phyloP scores from a whole-genome alignment of 2,329 filamentous ascomycete genomes.

The Ascochyta lentis region DNA sequence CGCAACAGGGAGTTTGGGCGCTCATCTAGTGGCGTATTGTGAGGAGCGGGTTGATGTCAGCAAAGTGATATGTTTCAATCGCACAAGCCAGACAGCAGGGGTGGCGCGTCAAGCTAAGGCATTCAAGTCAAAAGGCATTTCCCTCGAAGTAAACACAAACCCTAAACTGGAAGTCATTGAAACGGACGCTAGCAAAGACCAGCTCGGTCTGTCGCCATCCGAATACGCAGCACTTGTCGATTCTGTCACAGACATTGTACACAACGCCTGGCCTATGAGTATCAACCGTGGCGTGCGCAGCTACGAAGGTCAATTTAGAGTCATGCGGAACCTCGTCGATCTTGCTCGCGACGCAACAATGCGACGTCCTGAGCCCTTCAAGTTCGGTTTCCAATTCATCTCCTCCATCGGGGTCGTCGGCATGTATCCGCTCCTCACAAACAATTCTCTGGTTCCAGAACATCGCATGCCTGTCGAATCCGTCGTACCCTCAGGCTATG shows the following conservation, averaged over 20 bases:
- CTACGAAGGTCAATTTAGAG: constrained; percentile 59
- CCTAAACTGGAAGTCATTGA: too few species aligned
- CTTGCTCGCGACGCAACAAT: constrained; percentile 48
- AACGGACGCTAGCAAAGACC: too few species aligned
- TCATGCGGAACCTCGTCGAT: constrained; percentile 59
- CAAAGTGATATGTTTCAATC: constrained; percentile 57
- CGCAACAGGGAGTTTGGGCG: constrained; percentile 49
- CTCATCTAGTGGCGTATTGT: constrained; percentile 43
- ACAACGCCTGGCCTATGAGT: constrained; percentile 64
- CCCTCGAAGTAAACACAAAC: too few species aligned
- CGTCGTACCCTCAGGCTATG: constrained; percentile 57
- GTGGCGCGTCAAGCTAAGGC: constrained; percentile 46
- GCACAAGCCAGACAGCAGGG: constrained; percentile 33
- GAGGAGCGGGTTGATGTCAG: constrained; percentile 36
- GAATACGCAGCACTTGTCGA: constrained; percentile 47
- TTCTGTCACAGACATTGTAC: constrained; percentile 58
- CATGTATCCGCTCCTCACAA: constrained; percentile 25
- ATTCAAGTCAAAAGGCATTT: constrained; percentile 23
- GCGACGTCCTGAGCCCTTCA: constrained; percentile 10
- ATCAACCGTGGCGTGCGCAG: constrained; percentile 58
- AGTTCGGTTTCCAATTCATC: constrained; percentile 49
- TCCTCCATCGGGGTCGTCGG: constrained; percentile 54
- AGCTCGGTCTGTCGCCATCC: too few species aligned
- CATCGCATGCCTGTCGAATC: constrained; percentile 46
- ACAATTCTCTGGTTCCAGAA: constrained; percentile 51